Evolutionary conservation across 306 rosid genomes (phyloP), one percentile per base, ranked within the genome.

Genomic region (Arachis stenosperma): DNA sequence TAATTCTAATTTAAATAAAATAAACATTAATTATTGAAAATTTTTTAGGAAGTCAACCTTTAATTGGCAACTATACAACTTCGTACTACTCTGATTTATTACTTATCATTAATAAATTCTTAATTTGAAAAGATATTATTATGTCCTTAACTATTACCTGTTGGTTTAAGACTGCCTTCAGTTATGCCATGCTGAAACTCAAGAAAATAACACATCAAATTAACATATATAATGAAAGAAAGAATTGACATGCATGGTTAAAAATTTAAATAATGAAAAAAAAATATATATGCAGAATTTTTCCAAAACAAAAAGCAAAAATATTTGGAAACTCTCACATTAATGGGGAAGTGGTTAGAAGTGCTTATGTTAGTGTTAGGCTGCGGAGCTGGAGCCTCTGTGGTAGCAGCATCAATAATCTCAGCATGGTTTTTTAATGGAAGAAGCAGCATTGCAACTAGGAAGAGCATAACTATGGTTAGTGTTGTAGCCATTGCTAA

Each of bases 161-260:
- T 81, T 17, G 94, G 94, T 69, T 81, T 75, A 71, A 89, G 91
- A 65, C 94, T 89, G 41, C 94, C 91, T 83, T 86, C 81, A 37
- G 91, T 84, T 37, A 6, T 64, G 17, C 94, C 94, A n/a, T 76
- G 84, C 90, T 86, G 79, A 76, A 67, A 73, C 57, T 68, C 67
- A 68, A 36, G 9, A 3, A 36, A 10, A 52, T 2, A 68, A 47
- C 22, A 54, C 7, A 22, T 37, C 57, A 48, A 71, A 46, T 57
- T 15, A 80, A 59, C 3, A 15, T 9, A 42, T 22, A 22, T 22
- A 22, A 22, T 22, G 29, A 39, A 37, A 15, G 11, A 10, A 33
- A 9, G 60, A 14, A 30, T 50, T 61, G 27, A 10, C 17, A 36
- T 59, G 48, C 29, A 29, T 41, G 11, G 9, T 54, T 48, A 11